Evolutionary conservation across 176 grass and related monocot species (phyloP).

Genomic region (Sorghum bicolor): DNA sequence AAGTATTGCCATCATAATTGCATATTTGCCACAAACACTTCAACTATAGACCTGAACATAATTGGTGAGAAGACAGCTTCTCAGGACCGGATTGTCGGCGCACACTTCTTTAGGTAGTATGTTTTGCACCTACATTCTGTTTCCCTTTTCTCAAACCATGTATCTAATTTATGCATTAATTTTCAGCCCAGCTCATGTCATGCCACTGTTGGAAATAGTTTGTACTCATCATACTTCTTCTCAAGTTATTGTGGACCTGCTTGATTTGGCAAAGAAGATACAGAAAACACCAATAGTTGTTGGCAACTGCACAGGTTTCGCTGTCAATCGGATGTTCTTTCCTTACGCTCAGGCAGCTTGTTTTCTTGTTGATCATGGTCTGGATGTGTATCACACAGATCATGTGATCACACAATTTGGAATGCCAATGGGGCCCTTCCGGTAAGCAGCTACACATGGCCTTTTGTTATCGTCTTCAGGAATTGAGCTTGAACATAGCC

Average conservation of each 20-base stretch:
- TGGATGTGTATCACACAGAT: constrained; percentile 76
- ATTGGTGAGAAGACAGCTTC: constrained; percentile 70
- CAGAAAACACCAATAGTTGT: constrained; percentile 78
- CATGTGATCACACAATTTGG: constrained; percentile 63
- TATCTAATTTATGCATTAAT: constrained; percentile 30
- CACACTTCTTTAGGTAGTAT: constrained; percentile 86
- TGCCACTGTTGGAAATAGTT: constrained; percentile 94
- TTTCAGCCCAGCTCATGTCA: constrained; percentile 77
- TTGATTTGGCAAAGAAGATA: constrained; percentile 73
- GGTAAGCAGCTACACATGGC: constrained; percentile 36
- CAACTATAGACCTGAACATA: constrained; percentile 77
- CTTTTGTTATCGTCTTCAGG: not conserved
- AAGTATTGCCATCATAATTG: constrained; percentile 67
- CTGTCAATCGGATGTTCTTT: constrained; percentile 90
- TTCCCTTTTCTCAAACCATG: constrained; percentile 2
- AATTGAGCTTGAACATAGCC: not conserved
- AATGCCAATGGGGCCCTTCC: constrained; percentile 93
- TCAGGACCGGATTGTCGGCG: constrained; percentile 70
- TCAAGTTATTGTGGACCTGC: constrained; percentile 70
- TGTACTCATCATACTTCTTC: constrained; percentile 58
- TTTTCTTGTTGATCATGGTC: constrained; percentile 76
- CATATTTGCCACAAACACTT: constrained; percentile 81
- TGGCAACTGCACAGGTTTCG: constrained; percentile 75
- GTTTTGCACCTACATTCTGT: constrained; percentile 8
- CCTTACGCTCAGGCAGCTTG: constrained; percentile 56